Conservation (phyloP, 768 basidiomycete genomes). For the Tylopilus vinaceipallidus region DNA sequence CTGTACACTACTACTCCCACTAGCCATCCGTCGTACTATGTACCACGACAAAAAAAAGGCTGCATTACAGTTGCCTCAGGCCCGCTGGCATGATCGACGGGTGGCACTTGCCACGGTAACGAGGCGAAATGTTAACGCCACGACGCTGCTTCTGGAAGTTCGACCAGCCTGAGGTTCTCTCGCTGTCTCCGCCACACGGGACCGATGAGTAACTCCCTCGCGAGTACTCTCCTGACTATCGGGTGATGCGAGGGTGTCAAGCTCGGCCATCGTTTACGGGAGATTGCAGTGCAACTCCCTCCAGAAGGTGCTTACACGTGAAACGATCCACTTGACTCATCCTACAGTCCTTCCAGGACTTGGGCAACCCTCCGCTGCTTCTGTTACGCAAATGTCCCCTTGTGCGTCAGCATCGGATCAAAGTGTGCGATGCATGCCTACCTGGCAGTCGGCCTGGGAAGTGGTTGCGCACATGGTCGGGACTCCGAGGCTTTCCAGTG, state of each 20-base stretch:
- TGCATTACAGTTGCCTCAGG: conserved; percentile 4
- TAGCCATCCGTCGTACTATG: neutral
- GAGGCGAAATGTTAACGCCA: conserved; percentile 10
- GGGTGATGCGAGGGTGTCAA: neutral
- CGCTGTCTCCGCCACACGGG: conserved; percentile 4
- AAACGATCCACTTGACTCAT: neutral
- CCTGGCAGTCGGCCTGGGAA: conserved; percentile 53
- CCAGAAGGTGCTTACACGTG: conserved; percentile 4
- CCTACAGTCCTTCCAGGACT: conserved; percentile 56
- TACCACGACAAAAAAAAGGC: neutral
- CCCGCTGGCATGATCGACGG: conserved; percentile 11
- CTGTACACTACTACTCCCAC: too few relatives aligned
- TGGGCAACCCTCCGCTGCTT: conserved; percentile 69
- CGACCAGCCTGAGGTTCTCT: neutral
- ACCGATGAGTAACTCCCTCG: neutral
- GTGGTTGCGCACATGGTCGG: conserved; percentile 70
- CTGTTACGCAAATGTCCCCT: conserved; percentile 35
- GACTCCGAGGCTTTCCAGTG: conserved; percentile 57
- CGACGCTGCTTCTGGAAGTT: conserved; percentile 8
- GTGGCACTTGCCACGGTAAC: neutral
- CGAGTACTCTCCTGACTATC: neutral
- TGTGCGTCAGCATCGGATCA: conserved; percentile 1
- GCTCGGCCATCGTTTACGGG: neutral
- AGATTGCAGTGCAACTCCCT: neutral
- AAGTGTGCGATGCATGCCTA: conserved; percentile 29